Conservation (phyloP, 768 basidiomycete genomes). For the Phylloporus arenicola region DNA sequence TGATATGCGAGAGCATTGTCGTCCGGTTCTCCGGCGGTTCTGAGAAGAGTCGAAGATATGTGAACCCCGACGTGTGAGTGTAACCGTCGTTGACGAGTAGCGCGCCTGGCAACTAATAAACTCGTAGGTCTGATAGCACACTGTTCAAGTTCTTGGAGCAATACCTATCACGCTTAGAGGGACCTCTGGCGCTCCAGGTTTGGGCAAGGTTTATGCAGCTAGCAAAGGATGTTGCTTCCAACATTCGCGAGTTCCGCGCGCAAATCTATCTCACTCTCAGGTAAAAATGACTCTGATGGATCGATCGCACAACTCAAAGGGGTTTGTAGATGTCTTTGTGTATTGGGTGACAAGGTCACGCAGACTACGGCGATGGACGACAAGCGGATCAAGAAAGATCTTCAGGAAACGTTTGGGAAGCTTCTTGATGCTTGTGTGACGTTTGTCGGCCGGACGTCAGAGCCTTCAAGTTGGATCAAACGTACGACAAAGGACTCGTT, state of each 20-base stretch:
- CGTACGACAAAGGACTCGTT: constrained; percentile 60
- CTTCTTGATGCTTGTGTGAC: constrained; percentile 75
- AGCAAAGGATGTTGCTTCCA: constrained; percentile 69
- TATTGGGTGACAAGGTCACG: constrained; percentile 75
- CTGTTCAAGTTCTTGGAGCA: constrained; percentile 87
- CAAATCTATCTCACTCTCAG: constrained; percentile 69
- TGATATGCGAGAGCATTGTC: constrained; percentile 80
- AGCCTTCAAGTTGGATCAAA: constrained; percentile 77
- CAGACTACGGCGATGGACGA: constrained; percentile 93
- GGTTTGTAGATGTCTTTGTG: constrained; percentile 59
- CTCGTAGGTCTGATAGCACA: constrained; percentile 59
- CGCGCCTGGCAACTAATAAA: constrained; percentile 1
- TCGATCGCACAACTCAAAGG: constrained; percentile 8
- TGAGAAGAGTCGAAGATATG: constrained; percentile 57
- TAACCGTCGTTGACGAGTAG: background rate
- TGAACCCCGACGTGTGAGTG: constrained; percentile 64
- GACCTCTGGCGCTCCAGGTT: constrained; percentile 87
- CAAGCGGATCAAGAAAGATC: constrained; percentile 76
- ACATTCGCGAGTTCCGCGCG: constrained; percentile 60
- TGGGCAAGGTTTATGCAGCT: constrained; percentile 79
- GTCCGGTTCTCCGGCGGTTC: constrained; percentile 49
- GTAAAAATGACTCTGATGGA: constrained; percentile 36
- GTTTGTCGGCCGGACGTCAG: constrained; percentile 66
- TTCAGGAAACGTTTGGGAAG: constrained; percentile 88
- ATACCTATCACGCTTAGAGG: constrained; percentile 79